A percentile compares a stretch with the other conserved stretches of the same genome.
Conservation (phyloP, 2,329 filamentous ascomycete species). For the Herpotrichia juniperi region DNA sequence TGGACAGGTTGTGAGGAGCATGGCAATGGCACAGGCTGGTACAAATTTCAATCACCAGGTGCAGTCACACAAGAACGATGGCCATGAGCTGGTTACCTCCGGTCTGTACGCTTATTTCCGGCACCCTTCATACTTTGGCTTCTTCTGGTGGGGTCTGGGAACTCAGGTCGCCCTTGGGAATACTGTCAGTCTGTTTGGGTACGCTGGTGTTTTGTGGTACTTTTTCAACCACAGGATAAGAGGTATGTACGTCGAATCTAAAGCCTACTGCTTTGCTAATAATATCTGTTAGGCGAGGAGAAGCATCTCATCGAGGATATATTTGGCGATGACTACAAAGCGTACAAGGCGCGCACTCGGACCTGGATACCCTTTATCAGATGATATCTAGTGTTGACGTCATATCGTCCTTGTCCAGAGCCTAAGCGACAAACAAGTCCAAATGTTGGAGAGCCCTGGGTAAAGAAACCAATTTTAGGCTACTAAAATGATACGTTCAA, state of each 20-base stretch:
- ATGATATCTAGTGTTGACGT: background rate
- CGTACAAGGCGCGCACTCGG: constrained; percentile 72
- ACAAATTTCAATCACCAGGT: constrained; percentile 89
- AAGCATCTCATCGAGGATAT: constrained; percentile 75
- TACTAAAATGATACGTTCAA: too few relatives aligned
- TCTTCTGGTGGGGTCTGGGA: constrained; percentile 98
- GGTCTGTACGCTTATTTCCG: constrained; percentile 79
- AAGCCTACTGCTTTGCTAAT: background rate
- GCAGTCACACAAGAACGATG: constrained; percentile 69
- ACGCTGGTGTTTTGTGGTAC: constrained; percentile 77
- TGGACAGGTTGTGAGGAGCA: constrained; percentile 78
- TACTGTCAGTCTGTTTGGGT: constrained; percentile 74
- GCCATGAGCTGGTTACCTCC: constrained; percentile 80
- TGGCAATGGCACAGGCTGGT: constrained; percentile 88
- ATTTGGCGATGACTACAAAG: constrained; percentile 81
- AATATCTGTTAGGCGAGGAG: constrained; percentile 70
- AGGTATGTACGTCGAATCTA: constrained; percentile 50
- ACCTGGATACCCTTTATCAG: constrained; percentile 82
- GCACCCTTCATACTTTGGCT: constrained; percentile 96
- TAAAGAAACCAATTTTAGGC: too few relatives aligned
- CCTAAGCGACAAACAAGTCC: too few relatives aligned
- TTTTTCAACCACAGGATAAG: constrained; percentile 81
- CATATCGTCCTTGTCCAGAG: too few relatives aligned
- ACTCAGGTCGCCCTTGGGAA: constrained; percentile 93
- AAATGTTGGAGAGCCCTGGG: too few relatives aligned